A percentile compares a stretch with the other conserved stretches of the same genome.
Conservation (phyloP, 768 basidiomycete species). For the Hericium alpestre region DNA sequence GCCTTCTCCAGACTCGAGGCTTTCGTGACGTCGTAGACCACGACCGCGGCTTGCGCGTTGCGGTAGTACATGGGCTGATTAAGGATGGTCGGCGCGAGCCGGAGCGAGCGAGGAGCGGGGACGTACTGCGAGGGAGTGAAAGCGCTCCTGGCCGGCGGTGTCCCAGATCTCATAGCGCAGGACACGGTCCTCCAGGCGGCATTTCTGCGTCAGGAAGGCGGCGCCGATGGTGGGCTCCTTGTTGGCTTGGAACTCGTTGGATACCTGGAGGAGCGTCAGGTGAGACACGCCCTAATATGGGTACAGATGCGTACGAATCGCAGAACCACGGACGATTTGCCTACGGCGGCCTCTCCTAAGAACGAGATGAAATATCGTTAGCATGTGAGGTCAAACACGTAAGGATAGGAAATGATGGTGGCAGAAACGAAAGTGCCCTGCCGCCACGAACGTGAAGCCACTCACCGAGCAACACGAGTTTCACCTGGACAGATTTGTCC, state of each 20-base stretch:
- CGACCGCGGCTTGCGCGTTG: slow-evolving; percentile 95
- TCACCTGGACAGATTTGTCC: slow-evolving; percentile 94
- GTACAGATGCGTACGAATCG: slow-evolving; percentile 64
- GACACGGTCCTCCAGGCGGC: slow-evolving; percentile 87
- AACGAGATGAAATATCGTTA: not conserved
- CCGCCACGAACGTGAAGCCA: not conserved
- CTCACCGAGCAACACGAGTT: slow-evolving; percentile 90
- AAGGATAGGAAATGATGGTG: not conserved
- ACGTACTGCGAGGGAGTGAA: slow-evolving; percentile 90
- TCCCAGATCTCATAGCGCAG: slow-evolving; percentile 97
- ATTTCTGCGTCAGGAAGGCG: slow-evolving; percentile 92
- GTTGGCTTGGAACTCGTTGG: slow-evolving; percentile 97
- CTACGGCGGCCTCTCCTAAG: slow-evolving; percentile 93
- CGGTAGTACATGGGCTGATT: slow-evolving; percentile 95
- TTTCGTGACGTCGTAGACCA: slow-evolving; percentile 97
- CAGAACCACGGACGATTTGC: slow-evolving; percentile 96
- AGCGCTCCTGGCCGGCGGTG: slow-evolving; percentile 90
- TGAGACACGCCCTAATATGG: not conserved
- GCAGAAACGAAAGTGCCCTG: not conserved
- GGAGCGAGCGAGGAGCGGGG: not conserved
- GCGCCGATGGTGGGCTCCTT: slow-evolving; percentile 98
- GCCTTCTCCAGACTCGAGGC: slow-evolving; percentile 94
- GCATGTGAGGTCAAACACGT: not conserved
- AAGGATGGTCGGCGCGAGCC: not conserved
- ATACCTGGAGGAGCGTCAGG: slow-evolving; percentile 41